These are phyloP conservation scores for Fusarium beomiforme DNA, from an alignment of 2,329 filamentous ascomycete species.

Conservation along the genomic window DNA sequence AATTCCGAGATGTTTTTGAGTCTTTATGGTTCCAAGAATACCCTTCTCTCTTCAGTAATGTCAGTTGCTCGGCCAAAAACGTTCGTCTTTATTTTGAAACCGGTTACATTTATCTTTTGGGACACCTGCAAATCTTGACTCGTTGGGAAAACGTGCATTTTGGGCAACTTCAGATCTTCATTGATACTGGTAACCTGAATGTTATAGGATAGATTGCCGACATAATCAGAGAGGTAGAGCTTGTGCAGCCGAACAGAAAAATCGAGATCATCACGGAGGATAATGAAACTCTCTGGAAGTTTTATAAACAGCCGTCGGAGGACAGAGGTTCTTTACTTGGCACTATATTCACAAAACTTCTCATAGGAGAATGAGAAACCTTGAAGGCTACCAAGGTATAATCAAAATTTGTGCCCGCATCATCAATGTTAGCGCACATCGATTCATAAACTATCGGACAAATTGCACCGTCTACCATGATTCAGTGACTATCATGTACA, in stretches of 20 bases:
- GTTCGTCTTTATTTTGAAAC: not conserved
- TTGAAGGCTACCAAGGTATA: not conserved
- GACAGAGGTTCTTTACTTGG: not conserved
- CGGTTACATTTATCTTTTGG: not conserved
- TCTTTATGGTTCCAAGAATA: not conserved
- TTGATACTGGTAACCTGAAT: too few relatives aligned
- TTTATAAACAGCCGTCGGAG: too few relatives aligned
- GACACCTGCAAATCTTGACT: not conserved
- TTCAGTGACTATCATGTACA: not conserved
- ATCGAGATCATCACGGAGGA: not conserved
- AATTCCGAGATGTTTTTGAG: not conserved
- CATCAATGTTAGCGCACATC: not conserved
- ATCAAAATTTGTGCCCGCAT: not conserved
- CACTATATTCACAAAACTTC: not conserved
- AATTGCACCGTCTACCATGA: not conserved
- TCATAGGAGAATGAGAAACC: not conserved
- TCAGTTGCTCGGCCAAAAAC: not conserved
- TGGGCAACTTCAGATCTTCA: not conserved
- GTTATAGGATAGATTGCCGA: too few relatives aligned
- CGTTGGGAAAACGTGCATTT: not conserved
- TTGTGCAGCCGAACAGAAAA: not conserved
- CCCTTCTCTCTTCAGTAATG: not conserved
- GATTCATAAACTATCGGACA: not conserved
- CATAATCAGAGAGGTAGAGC: not conserved
- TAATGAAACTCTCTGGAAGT: not conserved